Percentiles rank a stretch among this genome's conserved stretches.
phyloP scores from a whole-genome alignment of 352 stramenopile genomes.

The Globisporangium nodosum region DNA sequence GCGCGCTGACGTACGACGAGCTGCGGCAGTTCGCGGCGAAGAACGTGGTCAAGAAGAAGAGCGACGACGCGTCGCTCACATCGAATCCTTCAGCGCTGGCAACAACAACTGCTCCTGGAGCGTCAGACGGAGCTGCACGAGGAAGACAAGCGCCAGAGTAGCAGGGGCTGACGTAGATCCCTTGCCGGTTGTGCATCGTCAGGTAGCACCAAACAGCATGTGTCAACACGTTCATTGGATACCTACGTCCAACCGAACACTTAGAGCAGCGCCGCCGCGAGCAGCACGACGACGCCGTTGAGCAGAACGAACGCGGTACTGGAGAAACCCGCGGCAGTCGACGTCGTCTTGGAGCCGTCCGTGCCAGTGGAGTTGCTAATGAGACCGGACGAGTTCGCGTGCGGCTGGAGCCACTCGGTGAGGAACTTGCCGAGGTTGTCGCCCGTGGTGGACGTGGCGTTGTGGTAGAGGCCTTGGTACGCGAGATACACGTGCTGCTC shows the following conservation, averaged over 20 bases:
- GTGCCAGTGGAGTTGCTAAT: neutral
- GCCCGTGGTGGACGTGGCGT: constrained; percentile 34
- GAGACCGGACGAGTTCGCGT: constrained; percentile 6
- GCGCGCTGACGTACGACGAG: constrained; percentile 68
- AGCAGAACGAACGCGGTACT: constrained; percentile 1
- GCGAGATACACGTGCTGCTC: constrained; percentile 51
- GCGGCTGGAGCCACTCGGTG: constrained; percentile 18
- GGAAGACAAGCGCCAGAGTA: neutral
- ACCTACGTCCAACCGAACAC: neutral
- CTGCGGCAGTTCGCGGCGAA: constrained; percentile 58
- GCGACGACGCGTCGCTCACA: constrained; percentile 7
- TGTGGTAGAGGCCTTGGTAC: constrained; percentile 31
- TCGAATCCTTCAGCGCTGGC: neutral
- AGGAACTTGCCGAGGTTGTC: constrained; percentile 23
- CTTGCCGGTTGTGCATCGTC: too few species aligned
- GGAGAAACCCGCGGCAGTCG: neutral
- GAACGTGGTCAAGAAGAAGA: constrained; percentile 32
- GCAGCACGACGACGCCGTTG: constrained; percentile 8
- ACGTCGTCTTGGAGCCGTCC: neutral
- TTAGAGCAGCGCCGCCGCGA: constrained; percentile 10
- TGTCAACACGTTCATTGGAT: neutral
- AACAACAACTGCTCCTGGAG: neutral
- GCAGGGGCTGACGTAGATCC: neutral
- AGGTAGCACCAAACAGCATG: neutral
- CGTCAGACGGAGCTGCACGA: neutral